Percentiles rank a stretch among this genome's conserved stretches.
Conservation (phyloP, 2,329 filamentous ascomycete species). For the Aureobasidium sp. region DNA sequence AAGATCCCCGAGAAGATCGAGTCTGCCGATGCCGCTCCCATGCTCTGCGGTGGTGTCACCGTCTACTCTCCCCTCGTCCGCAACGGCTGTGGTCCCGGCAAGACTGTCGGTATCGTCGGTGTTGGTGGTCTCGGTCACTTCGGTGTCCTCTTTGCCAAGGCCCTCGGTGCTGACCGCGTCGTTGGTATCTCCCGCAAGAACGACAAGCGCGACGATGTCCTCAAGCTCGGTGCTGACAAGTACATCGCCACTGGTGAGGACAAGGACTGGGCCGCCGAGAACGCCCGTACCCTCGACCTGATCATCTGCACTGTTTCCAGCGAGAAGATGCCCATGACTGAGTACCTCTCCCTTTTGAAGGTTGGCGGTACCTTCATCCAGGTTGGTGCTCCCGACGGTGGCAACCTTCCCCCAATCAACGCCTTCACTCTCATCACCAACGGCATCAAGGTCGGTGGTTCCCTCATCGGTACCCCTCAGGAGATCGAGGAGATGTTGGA, state of each 20-base stretch:
- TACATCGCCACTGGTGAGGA: conserved; percentile 50
- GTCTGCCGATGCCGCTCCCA: conserved; percentile 49
- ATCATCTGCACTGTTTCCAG: conserved; percentile 50
- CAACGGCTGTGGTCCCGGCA: conserved; percentile 58
- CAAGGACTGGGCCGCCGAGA: conserved; percentile 47
- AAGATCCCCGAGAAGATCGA: conserved; percentile 42
- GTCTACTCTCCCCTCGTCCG: conserved; percentile 59
- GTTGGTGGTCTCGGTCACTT: conserved; percentile 64
- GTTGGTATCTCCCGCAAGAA: conserved; percentile 54
- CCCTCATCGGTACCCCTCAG: conserved; percentile 41
- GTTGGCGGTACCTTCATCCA: conserved; percentile 53
- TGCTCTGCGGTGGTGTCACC: conserved; percentile 70
- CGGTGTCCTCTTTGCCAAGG: conserved; percentile 59
- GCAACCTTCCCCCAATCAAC: conserved; percentile 42
- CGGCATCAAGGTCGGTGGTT: conserved; percentile 36
- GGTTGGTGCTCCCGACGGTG: conserved; percentile 53
- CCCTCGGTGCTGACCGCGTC: conserved; percentile 56
- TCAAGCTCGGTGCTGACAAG: conserved; percentile 50
- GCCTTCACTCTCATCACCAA: conserved; percentile 50
- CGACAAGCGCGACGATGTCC: conserved; percentile 49
- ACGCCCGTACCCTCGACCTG: conserved; percentile 44
- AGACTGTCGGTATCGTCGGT: conserved; percentile 61
- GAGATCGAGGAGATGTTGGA: conserved; percentile 54
- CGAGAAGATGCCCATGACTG: conserved; percentile 51
- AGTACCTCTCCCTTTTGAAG: conserved; percentile 52